phyloP scores from a whole-genome alignment of 129 eudicot genomes.

The Flaveria brownii region DNA sequence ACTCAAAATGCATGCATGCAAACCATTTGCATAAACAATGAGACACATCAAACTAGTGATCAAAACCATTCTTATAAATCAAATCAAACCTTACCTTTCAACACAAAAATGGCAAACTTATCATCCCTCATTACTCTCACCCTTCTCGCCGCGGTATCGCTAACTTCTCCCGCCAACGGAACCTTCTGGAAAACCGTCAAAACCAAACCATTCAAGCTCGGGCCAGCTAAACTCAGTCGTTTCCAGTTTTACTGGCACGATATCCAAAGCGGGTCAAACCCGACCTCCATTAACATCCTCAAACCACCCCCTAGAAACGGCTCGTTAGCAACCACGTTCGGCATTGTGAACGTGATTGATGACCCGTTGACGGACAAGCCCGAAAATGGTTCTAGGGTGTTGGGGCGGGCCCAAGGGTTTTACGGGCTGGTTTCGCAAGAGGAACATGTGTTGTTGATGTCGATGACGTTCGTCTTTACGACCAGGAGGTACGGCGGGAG shows the following conservation, averaged over 20 bases:
- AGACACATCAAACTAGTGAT: constrained; percentile 2
- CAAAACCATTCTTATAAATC: constrained; percentile 18
- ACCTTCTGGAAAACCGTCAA: neutral
- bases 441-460: constrained; percentile 38
- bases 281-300: constrained; percentile 33
- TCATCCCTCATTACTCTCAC: constrained; percentile 3
- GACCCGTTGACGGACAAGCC: constrained; percentile 44
- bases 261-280: constrained; percentile 30
- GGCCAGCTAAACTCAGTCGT: constrained; percentile 35
- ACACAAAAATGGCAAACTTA: constrained; percentile 22
- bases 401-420: constrained; percentile 57
- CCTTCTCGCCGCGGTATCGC: constrained; percentile 22
- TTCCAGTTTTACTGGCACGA: constrained; percentile 45
- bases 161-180: constrained; percentile 7
- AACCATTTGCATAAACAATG: neutral
- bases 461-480: constrained; percentile 37
- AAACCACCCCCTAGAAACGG: constrained; percentile 11
- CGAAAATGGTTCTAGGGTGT: constrained; percentile 27
- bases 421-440: constrained; percentile 37
- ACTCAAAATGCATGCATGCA: constrained; percentile 12
- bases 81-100: neutral
- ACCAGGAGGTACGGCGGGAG: constrained; percentile 50
- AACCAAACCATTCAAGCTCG: constrained; percentile 17
- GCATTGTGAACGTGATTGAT: constrained; percentile 44
- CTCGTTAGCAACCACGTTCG: constrained; percentile 20